A percentile compares a stretch with the other conserved stretches of the same genome.
phyloP scores from a whole-genome alignment of 176 grass and related monocot genomes.

The Oryza nivara region DNA sequence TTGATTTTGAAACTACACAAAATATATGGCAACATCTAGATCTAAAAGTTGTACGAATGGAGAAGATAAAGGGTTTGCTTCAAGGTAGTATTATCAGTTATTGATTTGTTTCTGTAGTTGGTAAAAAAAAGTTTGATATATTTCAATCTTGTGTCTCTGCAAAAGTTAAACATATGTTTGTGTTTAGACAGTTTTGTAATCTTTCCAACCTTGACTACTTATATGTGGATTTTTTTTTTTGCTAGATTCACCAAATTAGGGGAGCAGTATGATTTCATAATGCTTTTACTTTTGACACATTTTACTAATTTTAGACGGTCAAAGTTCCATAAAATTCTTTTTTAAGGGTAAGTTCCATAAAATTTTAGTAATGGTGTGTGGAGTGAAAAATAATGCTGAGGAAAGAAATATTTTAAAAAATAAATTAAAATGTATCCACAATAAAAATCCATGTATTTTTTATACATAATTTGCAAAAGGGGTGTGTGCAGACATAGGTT shows the following conservation, averaged over 20 bases:
- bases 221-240: not conserved
- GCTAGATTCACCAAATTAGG: not conserved
- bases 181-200: no score
- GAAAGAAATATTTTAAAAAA: not conserved
- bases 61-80: not conserved
- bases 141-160: no score
- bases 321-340: no score
- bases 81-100: not conserved
- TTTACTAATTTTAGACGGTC: no score
- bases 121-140: not conserved
- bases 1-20: not conserved
- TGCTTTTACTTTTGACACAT: no score
- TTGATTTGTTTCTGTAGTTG: not conserved
- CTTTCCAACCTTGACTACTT: no score
- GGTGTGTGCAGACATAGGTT: not conserved
- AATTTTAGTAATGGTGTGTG: no score
- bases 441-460: not conserved
- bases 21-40: slow-evolving; percentile 30
- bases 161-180: no score
- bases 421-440: not conserved
- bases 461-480: not conserved
- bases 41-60: not conserved
- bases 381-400: not conserved
- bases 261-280: not conserved
- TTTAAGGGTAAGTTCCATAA: no score